Conservation (phyloP, 2,329 filamentous ascomycete genomes). For the Lasiodiplodia hormozganensis region DNA sequence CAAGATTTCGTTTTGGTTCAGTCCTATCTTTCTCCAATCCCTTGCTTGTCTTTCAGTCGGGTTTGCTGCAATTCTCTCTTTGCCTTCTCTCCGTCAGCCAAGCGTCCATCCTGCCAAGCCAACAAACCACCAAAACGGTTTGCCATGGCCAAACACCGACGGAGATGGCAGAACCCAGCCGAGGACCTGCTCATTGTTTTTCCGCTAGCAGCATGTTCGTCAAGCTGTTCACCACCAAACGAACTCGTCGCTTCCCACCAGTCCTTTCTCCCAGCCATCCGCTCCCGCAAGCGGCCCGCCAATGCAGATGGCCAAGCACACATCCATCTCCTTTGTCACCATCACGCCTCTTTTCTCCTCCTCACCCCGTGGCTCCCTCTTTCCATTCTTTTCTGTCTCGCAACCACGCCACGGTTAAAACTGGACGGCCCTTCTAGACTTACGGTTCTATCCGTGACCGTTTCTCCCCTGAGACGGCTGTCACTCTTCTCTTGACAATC, state of each 20-base stretch:
- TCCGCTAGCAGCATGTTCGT: neutral
- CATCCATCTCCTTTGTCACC: neutral
- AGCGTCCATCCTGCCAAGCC: neutral
- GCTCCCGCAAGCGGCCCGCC: conserved; percentile 12
- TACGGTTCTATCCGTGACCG: too few species aligned
- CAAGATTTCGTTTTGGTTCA: neutral
- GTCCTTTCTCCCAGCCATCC: neutral
- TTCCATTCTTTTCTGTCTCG: neutral
- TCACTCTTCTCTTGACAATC: too few species aligned
- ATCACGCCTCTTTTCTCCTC: neutral
- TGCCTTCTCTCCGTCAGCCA: neutral
- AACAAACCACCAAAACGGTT: neutral
- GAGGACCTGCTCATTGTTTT: neutral
- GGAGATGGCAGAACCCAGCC: neutral
- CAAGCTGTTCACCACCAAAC: neutral
- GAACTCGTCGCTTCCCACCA: neutral
- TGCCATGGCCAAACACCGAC: neutral
- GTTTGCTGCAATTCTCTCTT: neutral
- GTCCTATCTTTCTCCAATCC: neutral
- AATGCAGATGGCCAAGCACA: conserved; percentile 7
- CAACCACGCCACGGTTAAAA: neutral
- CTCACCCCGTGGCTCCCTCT: neutral
- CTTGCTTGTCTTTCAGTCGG: neutral
- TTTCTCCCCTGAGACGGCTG: neutral
- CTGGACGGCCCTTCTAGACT: neutral